Conservation (phyloP, 2,329 filamentous ascomycete species). For the Sporothrix sp. region DNA sequence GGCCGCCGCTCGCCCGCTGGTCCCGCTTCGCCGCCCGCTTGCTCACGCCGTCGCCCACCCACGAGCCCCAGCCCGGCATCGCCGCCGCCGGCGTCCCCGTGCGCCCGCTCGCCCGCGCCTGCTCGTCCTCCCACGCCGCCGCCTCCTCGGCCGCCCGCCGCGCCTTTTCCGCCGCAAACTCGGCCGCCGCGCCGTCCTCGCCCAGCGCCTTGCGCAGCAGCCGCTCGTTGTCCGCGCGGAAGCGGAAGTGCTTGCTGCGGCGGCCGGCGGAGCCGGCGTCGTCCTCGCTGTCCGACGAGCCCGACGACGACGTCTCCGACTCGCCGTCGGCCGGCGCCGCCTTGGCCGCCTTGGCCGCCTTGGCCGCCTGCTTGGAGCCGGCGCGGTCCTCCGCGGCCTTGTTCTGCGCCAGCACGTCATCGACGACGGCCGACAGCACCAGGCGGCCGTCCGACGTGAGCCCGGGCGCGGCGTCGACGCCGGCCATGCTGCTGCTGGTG, state of each 20-base stretch:
- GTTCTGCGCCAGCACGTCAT: constrained; percentile 2
- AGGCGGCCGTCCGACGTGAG: constrained; percentile 7
- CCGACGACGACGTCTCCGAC: constrained; percentile 21
- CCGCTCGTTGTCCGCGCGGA: constrained; percentile 51
- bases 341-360: neutral
- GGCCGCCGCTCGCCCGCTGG: constrained; percentile 17
- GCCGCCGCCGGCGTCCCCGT: constrained; percentile 65
- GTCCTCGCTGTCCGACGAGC: constrained; percentile 12
- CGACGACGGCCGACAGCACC: constrained; percentile 4
- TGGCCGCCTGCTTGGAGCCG: neutral
- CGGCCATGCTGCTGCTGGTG: neutral
- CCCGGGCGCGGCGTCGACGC: neutral
- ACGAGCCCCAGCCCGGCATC: constrained; percentile 90
- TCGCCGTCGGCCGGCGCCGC: constrained; percentile 26
- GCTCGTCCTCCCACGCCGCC: constrained; percentile 71
- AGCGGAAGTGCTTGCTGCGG: constrained; percentile 32
- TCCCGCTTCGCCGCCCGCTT: constrained; percentile 57
- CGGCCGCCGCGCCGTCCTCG: constrained; percentile 71
- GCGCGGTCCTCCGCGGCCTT: neutral
- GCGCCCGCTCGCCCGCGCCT: neutral
- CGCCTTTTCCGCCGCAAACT: constrained; percentile 74
- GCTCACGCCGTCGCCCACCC: constrained; percentile 76
- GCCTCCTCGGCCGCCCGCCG: constrained; percentile 64
- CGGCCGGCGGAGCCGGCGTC: constrained; percentile 24
- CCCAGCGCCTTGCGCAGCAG: constrained; percentile 70